A percentile compares a stretch with the other conserved stretches of the same genome.
These are phyloP conservation scores for Massarina eburnea DNA, from an alignment of 2,329 filamentous ascomycete species.

Conservation along the genomic window DNA sequence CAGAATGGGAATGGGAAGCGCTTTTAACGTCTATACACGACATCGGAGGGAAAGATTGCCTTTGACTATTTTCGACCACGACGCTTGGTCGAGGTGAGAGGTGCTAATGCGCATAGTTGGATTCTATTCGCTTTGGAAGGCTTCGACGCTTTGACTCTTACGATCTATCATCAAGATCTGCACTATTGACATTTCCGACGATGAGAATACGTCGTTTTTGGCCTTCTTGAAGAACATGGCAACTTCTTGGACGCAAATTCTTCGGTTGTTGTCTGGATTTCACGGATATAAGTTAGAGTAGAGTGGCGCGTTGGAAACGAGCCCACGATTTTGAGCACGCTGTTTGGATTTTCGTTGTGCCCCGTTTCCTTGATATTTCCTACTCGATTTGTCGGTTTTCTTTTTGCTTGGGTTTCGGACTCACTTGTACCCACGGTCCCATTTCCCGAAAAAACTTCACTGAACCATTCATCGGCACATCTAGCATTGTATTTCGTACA, in stretches of 20 bases:
- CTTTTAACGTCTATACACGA: no score
- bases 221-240: neutral
- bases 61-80: no score
- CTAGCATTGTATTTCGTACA: neutral
- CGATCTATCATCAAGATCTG: neutral
- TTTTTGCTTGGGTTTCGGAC: neutral
- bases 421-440: no score
- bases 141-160: neutral
- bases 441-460: slow-evolving; percentile 10
- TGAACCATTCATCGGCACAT: slow-evolving; percentile 10
- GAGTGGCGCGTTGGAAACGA: no score
- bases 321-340: no score
- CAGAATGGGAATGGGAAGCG: neutral
- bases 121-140: neutral
- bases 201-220: neutral
- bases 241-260: no score
- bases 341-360: no score
- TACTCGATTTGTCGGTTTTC: neutral
- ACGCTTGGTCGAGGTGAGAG: no score
- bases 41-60: no score
- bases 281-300: no score
- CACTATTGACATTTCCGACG: neutral
- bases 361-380: no score
- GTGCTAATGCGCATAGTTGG: neutral
- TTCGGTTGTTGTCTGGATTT: no score